A percentile compares a stretch with the other conserved stretches of the same genome.
phyloP scores from a whole-genome alignment of 2,329 filamentous ascomycete genomes.

The Paraconiothyrium brasiliense region DNA sequence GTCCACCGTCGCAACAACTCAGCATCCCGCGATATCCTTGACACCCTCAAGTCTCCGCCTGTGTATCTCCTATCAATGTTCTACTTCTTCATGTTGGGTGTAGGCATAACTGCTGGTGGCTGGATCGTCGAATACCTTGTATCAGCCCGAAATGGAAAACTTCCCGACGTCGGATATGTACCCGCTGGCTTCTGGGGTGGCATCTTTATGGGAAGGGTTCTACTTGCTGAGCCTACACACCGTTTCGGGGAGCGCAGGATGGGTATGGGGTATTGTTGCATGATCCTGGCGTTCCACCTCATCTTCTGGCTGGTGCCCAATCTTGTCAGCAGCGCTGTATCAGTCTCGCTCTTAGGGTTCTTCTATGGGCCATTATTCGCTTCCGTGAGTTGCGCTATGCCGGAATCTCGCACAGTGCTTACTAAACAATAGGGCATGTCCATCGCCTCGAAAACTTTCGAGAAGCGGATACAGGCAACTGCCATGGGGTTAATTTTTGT shows the following conservation, averaged over 20 bases:
- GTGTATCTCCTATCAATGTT: constrained; percentile 70
- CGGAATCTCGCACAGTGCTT: background rate
- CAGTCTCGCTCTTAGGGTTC: constrained; percentile 65
- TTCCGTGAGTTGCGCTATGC: constrained; percentile 50
- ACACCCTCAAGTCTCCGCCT: constrained; percentile 55
- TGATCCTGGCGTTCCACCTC: constrained; percentile 57
- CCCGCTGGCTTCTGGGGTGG: constrained; percentile 69
- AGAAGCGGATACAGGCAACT: constrained; percentile 57
- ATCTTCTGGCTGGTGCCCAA: constrained; percentile 40
- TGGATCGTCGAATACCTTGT: constrained; percentile 74
- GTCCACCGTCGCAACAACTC: constrained; percentile 35
- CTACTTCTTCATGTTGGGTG: constrained; percentile 71
- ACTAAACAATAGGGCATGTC: constrained; percentile 59
- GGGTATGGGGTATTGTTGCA: constrained; percentile 63
- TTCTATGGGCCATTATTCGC: constrained; percentile 68
- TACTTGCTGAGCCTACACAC: constrained; percentile 68
- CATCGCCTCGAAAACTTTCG: constrained; percentile 63
- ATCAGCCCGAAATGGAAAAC: constrained; percentile 64
- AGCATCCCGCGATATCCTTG: constrained; percentile 57
- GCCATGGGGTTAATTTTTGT: constrained; percentile 67
- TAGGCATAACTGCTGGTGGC: constrained; percentile 64
- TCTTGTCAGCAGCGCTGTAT: constrained; percentile 58
- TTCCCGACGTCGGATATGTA: constrained; percentile 69
- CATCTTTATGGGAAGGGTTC: constrained; percentile 63
- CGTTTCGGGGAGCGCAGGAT: constrained; percentile 67